Conservation (phyloP, 805 yeast species). For the Zygosaccharomyces rouxii region DNA sequence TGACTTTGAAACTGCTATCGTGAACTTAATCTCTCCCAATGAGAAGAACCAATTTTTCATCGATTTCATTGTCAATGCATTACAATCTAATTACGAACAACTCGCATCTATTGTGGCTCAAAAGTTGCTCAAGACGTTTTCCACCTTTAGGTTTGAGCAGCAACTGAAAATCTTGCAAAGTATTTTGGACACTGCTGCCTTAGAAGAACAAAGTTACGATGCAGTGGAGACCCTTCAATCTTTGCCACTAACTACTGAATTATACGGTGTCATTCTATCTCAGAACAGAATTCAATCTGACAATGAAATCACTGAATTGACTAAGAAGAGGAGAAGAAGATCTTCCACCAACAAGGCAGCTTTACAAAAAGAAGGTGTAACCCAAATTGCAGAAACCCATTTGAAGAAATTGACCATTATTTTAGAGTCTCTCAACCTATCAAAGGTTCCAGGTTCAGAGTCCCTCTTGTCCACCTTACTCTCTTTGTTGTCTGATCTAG, state of each 20-base stretch:
- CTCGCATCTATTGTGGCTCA: constrained; percentile 47
- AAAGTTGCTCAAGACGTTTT: constrained; percentile 54
- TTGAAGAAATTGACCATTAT: constrained; percentile 71
- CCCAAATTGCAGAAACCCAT: constrained; percentile 71
- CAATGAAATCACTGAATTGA: constrained; percentile 39
- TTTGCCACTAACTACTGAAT: constrained; percentile 48
- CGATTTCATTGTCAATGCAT: constrained; percentile 53
- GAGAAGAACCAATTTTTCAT: constrained; percentile 57
- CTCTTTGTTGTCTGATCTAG: constrained; percentile 65
- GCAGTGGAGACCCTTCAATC: constrained; percentile 51
- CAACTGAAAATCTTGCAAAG: constrained; percentile 56
- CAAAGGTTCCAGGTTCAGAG: constrained; percentile 35
- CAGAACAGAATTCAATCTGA: constrained; percentile 54
- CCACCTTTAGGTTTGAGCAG: constrained; percentile 49
- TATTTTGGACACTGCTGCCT: constrained; percentile 52
- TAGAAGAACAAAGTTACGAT: constrained; percentile 45
- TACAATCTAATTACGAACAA: constrained; percentile 43
- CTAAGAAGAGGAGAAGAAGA: constrained; percentile 74
- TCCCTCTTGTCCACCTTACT: constrained; percentile 50
- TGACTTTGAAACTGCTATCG: constrained; percentile 53
- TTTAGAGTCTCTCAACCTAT: constrained; percentile 70
- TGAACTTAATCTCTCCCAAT: constrained; percentile 55
- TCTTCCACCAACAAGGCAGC: constrained; percentile 74
- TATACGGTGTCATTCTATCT: constrained; percentile 56
- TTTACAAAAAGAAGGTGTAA: constrained; percentile 63